Conservation (phyloP, 768 basidiomycete species). For the Ramaria sp. region DNA sequence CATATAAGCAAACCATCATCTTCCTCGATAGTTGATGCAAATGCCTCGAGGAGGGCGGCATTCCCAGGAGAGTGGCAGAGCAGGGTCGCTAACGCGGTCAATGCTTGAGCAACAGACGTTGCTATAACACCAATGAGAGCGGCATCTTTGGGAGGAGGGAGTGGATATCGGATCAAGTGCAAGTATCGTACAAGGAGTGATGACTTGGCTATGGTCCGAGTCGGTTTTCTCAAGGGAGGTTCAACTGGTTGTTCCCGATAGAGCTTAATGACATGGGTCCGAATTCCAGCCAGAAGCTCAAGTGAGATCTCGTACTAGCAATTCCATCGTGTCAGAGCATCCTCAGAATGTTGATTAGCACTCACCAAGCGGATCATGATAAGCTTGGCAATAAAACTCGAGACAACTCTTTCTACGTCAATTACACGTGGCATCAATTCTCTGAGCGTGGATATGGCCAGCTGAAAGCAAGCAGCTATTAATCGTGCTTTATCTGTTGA, state of each 20-base stretch:
- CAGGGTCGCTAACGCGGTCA: slow-evolving; percentile 24
- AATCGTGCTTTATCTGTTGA: slow-evolving; percentile 23
- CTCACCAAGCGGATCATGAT: slow-evolving; percentile 63
- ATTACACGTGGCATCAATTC: slow-evolving; percentile 33
- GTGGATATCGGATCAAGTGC: slow-evolving; percentile 22
- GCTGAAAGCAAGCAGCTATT: slow-evolving; percentile 30
- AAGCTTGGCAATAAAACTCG: slow-evolving; percentile 56
- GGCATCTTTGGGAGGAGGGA: slow-evolving; percentile 30
- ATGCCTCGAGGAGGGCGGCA: background rate
- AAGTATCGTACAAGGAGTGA: slow-evolving; percentile 7
- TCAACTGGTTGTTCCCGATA: slow-evolving; percentile 22
- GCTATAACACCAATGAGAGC: slow-evolving; percentile 42
- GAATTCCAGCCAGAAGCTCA: slow-evolving; percentile 27
- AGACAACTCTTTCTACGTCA: slow-evolving; percentile 67
- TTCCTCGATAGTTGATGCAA: slow-evolving; percentile 6
- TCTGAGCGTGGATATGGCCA: slow-evolving; percentile 39
- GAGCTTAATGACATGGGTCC: slow-evolving; percentile 26
- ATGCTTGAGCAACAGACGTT: slow-evolving; percentile 47
- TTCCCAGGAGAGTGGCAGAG: background rate
- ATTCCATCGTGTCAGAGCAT: background rate
- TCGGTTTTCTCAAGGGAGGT: slow-evolving; percentile 2
- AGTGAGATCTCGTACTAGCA: slow-evolving; percentile 46
- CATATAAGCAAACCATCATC: slow-evolving; percentile 24
- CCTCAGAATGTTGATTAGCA: slow-evolving; percentile 8
- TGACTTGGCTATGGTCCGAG: background rate